phyloP scores from a whole-genome alignment of 2,329 filamentous ascomycete genomes.

The Fusarium solani-melongenae region DNA sequence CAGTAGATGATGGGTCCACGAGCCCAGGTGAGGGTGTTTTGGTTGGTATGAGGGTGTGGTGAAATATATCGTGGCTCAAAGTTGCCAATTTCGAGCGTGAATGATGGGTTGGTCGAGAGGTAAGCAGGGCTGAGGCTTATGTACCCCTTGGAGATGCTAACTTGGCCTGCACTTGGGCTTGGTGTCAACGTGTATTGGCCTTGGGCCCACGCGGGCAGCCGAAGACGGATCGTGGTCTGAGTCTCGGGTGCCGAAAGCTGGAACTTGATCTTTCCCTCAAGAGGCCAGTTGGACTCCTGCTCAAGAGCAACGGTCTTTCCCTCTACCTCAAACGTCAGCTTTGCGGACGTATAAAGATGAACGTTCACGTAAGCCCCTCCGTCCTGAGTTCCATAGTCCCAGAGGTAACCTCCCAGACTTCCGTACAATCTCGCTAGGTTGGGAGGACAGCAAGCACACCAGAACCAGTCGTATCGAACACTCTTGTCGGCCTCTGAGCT shows the following conservation, averaged over 20 bases:
- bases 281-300: constrained; percentile 65
- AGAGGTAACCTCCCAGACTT: constrained; percentile 67
- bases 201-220: constrained; percentile 65
- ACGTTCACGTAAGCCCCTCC: constrained; percentile 58
- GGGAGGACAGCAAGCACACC: constrained; percentile 69
- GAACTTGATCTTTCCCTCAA: constrained; percentile 64
- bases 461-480: constrained; percentile 67
- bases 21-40: constrained; percentile 63
- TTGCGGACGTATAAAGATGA: constrained; percentile 66
- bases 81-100: constrained; percentile 53
- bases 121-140: constrained; percentile 57
- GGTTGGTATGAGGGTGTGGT: constrained; percentile 67
- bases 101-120: constrained; percentile 48
- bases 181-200: constrained; percentile 50
- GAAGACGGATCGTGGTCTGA: constrained; percentile 57
- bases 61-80: constrained; percentile 60
- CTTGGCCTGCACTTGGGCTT: constrained; percentile 23
- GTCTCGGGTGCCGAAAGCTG: constrained; percentile 45
- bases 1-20: constrained; percentile 71
- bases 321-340: constrained; percentile 52
- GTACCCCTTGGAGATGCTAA: constrained; percentile 59
- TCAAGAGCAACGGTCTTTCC: constrained; percentile 51
- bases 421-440: constrained; percentile 68
- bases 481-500: constrained; percentile 63
- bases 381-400: constrained; percentile 53